Conservation (phyloP, 140 eudicot species). For the Bidens hawaiensis region DNA sequence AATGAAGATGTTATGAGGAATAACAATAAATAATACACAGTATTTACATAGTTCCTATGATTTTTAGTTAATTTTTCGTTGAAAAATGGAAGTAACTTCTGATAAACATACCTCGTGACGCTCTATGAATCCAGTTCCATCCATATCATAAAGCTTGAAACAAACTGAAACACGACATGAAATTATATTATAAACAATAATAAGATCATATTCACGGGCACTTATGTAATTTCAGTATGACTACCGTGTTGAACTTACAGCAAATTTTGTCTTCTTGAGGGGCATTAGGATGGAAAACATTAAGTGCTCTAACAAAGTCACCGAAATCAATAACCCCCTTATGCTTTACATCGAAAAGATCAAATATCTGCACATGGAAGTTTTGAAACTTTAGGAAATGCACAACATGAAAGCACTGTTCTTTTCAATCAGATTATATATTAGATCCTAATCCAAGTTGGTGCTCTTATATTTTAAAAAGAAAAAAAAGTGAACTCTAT, state of each 20-base stretch:
- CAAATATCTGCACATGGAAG: conserved; percentile 67
- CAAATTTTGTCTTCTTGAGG: conserved; percentile 88
- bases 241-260: conserved; percentile 43
- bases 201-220: conserved; percentile 11
- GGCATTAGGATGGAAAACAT: conserved; percentile 95
- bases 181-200: not conserved
- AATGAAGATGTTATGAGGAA: conserved; percentile 19
- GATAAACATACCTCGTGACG: conserved; percentile 78
- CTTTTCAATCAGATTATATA: conserved; percentile 1
- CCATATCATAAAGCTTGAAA: conserved; percentile 93
- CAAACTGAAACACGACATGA: conserved; percentile 55
- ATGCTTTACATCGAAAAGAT: conserved; percentile 79
- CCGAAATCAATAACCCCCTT: conserved; percentile 94
- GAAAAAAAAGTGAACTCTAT: not conserved
- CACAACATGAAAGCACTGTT: not conserved
- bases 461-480: not conserved
- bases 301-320: conserved; percentile 90
- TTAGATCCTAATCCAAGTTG: not conserved
- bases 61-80: not conserved
- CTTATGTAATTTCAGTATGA: not conserved
- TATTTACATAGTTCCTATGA: not conserved
- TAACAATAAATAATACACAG: not conserved
- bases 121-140: conserved; percentile 94
- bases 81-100: not conserved
- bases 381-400: conserved; percentile 12